phyloP scores from a whole-genome alignment of 257 asterid species.

The Capsicum rhomboideum region DNA sequence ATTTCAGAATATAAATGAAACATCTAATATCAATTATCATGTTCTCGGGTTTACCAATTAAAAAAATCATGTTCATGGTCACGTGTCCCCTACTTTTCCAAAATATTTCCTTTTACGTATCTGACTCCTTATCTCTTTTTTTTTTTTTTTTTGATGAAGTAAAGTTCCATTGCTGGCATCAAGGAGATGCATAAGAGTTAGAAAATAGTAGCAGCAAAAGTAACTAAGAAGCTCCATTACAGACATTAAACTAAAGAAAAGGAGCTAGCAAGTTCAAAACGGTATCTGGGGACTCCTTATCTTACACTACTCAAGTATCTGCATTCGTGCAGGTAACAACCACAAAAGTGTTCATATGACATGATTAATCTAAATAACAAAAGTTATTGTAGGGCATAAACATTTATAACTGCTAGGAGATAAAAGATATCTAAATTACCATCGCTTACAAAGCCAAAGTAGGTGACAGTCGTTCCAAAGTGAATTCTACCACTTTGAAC shows the following conservation, averaged over 20 bases:
- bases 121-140: neutral
- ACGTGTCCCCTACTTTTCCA: neutral
- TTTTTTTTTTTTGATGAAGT: too few relatives aligned
- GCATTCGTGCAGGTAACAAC: neutral
- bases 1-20: neutral
- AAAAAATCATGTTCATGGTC: neutral
- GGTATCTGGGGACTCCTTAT: neutral
- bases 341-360: neutral
- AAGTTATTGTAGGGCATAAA: neutral
- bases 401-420: neutral
- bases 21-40: neutral
- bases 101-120: neutral
- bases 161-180: too few relatives aligned
- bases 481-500: slow-evolving; percentile 85
- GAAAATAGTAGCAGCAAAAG: too few relatives aligned
- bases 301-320: neutral
- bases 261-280: too few relatives aligned
- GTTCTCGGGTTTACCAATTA: neutral
- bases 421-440: slow-evolving; percentile 27
- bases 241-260: too few relatives aligned
- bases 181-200: too few relatives aligned
- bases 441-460: slow-evolving; percentile 91
- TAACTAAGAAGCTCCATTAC: too few relatives aligned
- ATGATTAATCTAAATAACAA: neutral
- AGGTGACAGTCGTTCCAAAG: slow-evolving; percentile 86